Percentiles rank a stretch among this genome's conserved stretches.
phyloP scores from a whole-genome alignment of 2,329 filamentous ascomycete genomes.

The Septoria linicola region DNA sequence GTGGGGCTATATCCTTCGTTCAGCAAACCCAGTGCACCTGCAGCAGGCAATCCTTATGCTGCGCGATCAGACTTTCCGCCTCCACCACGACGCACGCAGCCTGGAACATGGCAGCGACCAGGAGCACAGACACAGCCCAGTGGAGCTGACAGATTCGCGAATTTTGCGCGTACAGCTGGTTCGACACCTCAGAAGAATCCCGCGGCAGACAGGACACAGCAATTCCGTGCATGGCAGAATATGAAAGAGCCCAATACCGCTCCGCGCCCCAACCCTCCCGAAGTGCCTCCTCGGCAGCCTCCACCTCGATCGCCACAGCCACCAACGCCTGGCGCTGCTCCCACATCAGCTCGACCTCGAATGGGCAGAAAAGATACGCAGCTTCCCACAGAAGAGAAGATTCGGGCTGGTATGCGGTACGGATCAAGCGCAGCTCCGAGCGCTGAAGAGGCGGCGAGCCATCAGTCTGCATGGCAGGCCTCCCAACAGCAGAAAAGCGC shows the following conservation, averaged over 20 bases:
- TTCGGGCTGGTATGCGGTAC: slow-evolving; percentile 39
- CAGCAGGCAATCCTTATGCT: slow-evolving; percentile 41
- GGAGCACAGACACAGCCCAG: slow-evolving; percentile 29
- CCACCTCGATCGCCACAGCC: slow-evolving; percentile 30
- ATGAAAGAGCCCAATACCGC: slow-evolving; percentile 44
- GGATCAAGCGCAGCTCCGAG: slow-evolving; percentile 24
- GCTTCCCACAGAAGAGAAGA: slow-evolving; percentile 40
- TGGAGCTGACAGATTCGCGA: slow-evolving; percentile 48
- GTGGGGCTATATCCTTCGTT: slow-evolving; percentile 41
- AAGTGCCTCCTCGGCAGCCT: slow-evolving; percentile 22
- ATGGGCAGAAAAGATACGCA: slow-evolving; percentile 36
- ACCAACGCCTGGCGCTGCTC: slow-evolving; percentile 15
- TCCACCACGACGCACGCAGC: slow-evolving; percentile 46
- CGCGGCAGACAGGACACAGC: slow-evolving; percentile 44
- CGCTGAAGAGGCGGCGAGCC: slow-evolving; percentile 28
- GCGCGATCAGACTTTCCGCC: slow-evolving; percentile 45
- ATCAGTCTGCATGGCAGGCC: slow-evolving; percentile 40
- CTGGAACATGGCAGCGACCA: slow-evolving; percentile 38
- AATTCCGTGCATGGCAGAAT: slow-evolving; percentile 52
- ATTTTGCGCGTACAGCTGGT: slow-evolving; percentile 39
- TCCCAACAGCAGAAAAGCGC: slow-evolving; percentile 28
- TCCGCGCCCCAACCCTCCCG: slow-evolving; percentile 24
- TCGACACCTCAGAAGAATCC: slow-evolving; percentile 40
- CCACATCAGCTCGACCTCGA: slow-evolving; percentile 17
- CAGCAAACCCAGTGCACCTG: slow-evolving; percentile 22